Conservation (phyloP, 441 rosid species). For the Viola pubescens region DNA sequence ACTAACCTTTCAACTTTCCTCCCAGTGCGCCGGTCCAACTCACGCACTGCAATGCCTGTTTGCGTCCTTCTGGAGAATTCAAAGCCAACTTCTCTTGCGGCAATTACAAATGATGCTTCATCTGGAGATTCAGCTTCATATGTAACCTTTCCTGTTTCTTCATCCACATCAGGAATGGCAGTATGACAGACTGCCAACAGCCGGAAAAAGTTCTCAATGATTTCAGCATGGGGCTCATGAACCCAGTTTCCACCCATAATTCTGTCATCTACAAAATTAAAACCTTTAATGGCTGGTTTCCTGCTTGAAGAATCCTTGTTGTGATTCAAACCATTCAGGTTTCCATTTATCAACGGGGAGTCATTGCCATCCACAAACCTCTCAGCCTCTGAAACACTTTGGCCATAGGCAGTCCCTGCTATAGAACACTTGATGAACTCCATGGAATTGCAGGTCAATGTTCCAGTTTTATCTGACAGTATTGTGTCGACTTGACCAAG, state of each 20-base stretch:
- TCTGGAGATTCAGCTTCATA: conserved; percentile 99
- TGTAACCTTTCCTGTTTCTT: conserved; percentile 53
- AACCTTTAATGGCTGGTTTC: conserved; percentile 58
- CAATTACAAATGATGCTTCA: conserved; percentile 93
- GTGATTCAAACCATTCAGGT: conserved; percentile 24
- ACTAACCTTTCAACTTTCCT: conserved; percentile 53
- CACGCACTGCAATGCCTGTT: conserved; percentile 57
- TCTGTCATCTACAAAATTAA: conserved; percentile 81
- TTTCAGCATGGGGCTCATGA: conserved; percentile 45
- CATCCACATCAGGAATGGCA: conserved; percentile 86
- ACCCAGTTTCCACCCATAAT: conserved; percentile 72
- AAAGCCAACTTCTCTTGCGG: conserved; percentile 92
- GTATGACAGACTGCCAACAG: conserved; percentile 88
- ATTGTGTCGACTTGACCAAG: conserved; percentile 96
- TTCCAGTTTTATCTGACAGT: conserved; percentile 96
- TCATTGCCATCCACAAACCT: conserved; percentile 51
- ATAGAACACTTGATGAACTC: conserved; percentile 89
- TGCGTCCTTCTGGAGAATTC: conserved; percentile 79
- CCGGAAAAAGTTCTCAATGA: conserved; percentile 55
- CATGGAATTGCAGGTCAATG: conserved; percentile 97
- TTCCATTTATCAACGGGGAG: conserved; percentile 30
- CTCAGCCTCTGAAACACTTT: conserved; percentile 76
- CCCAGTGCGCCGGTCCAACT: conserved; percentile 53
- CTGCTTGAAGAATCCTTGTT: conserved; percentile 24
- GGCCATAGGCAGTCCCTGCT: conserved; percentile 85